Base-by-base conservation (phyloP, 345 rosid genomes). In the Clarkia xantiana region DNA sequence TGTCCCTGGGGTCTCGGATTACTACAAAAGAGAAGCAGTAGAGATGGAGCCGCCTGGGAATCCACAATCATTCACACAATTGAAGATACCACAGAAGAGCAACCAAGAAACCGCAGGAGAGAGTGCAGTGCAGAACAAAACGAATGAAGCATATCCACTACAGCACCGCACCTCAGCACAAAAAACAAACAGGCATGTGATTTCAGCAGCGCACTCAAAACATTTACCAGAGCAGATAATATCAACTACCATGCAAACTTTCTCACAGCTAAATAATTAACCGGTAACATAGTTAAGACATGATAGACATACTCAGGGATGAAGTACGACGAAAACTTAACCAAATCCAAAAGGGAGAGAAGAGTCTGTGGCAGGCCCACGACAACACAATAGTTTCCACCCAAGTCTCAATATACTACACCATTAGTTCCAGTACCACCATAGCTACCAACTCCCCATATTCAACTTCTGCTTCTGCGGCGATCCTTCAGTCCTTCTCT, bases 401-500 rank as follows among this genome's bases (percentile, higher is more conserved):
- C 71, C 68, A 72, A 67, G 76, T 81, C 69, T 66, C 77, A 75
- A 77, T 65, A 76, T 62, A 63, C 79, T 74, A 73, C 74, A 76
- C 65, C 65, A 75, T 75, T 57, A 65, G 77, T 57, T 71, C 57
- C 57, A 48, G 44, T 53, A 52, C 38, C 61, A 51, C 56, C 58
- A 56, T 23, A 55, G 14, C 25, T 42, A 47, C 49, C 46, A 63
- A 61, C 61, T 58, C 10, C 39, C 19, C 45, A 45, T 54, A 40
- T 67, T 78, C 64, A 91, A 73, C 98, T 91, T 80, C 98, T 79
- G 84, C 96, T 91, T 52, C 93, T 61, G 66, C 79, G 94, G 19
- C 90, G 79, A 44, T 91, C 98, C 71, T 79, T 75, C 53, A 42
- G 52, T 45, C 87, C 94, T 69, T 84, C 78, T 58, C 98, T 91